Evolutionary conservation across 352 stramenopile genomes (phyloP).

Genomic region (Globisporangium parvum): DNA sequence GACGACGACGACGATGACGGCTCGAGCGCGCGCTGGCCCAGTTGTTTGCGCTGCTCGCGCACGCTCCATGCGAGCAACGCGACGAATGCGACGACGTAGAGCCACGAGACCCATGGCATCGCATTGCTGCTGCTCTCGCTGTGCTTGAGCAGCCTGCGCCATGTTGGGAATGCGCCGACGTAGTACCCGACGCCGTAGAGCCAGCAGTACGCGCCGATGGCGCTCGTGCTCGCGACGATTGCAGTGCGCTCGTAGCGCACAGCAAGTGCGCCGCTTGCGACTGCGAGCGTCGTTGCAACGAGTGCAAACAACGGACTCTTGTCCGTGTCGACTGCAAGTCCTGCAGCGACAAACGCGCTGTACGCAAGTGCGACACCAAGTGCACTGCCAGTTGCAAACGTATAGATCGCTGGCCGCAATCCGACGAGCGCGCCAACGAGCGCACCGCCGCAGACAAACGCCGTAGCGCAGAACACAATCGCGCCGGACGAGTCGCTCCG

Average conservation of each 20-base stretch:
- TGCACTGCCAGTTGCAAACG: conserved; percentile 13
- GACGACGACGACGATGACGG: neutral
- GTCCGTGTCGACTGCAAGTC: conserved; percentile 5
- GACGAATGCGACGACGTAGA: conserved; percentile 15
- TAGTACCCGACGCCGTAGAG: conserved; percentile 29
- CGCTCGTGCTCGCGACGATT: conserved; percentile 25
- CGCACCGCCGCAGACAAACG: conserved; percentile 18
- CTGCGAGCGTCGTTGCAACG: neutral
- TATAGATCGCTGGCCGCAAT: conserved; percentile 2
- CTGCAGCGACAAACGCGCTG: conserved; percentile 2
- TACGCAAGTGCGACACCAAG: conserved; percentile 17
- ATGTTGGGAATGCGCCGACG: conserved; percentile 16
- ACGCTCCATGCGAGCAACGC: conserved; percentile 15
- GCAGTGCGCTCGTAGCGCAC: conserved; percentile 5
- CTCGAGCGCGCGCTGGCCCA: neutral
- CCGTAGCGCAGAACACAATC: conserved; percentile 13
- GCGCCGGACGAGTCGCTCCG: conserved; percentile 8
- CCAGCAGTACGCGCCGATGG: conserved; percentile 19
- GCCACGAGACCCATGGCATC: conserved; percentile 18
- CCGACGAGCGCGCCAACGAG: conserved; percentile 15
- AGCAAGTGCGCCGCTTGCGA: conserved; percentile 6
- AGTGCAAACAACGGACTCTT: neutral
- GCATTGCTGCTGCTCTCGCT: too few species aligned
- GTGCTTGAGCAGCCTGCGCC: neutral
- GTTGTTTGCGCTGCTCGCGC: conserved; percentile 14